Evolutionary conservation across 306 rosid species (phyloP), one percentile per base, ranked within the genome.

Genomic region (Prunus mume): DNA sequence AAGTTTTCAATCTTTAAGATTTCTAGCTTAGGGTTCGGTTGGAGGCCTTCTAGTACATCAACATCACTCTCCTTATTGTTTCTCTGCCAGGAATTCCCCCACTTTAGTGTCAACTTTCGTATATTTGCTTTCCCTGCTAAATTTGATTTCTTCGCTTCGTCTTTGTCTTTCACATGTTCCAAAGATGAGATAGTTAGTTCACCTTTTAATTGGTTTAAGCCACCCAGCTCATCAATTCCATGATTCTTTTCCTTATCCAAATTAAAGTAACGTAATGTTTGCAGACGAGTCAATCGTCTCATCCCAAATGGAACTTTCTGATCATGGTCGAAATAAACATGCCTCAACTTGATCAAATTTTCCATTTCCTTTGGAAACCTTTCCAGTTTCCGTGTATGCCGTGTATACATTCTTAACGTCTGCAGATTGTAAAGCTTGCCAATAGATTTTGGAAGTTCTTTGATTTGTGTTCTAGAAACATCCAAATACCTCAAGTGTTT

Each of bases 301-400:
- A 51, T 17, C 9, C 56, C n/a, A 51, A 51, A 51, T 51, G 20
- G n/a, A 64, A 28, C 7, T 34, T 34, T 2, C 9, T 0, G 6
- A 34, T 6, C 0, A 0, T 1, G 0, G 41, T 34, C 2, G 9
- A 34, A 34, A 34, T 34, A 34, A 34, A 34, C 41, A 34, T 34
- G 9, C 41, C 41, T 34, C 41, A 34, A 34, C 2, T 34, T 34
- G 41, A 34, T 34, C 41, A 34, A 34, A 34, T 34, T 6, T 34
- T 34, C 0, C 41, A 34, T 34, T 34, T 34, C 8, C 41, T 34
- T 34, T 34, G 41, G 41, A 34, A 34, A 6, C 41, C 41, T 34
- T 34, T 0, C 0, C 1, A 34, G 9, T 4, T 32, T 4, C 9
- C 0, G 0, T 34, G 41, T 34, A 34, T 0, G 24, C 24, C 24